These are phyloP conservation scores for Strigomonas galati DNA, from an alignment of 208 protist genomes.

Conservation along the genomic window DNA sequence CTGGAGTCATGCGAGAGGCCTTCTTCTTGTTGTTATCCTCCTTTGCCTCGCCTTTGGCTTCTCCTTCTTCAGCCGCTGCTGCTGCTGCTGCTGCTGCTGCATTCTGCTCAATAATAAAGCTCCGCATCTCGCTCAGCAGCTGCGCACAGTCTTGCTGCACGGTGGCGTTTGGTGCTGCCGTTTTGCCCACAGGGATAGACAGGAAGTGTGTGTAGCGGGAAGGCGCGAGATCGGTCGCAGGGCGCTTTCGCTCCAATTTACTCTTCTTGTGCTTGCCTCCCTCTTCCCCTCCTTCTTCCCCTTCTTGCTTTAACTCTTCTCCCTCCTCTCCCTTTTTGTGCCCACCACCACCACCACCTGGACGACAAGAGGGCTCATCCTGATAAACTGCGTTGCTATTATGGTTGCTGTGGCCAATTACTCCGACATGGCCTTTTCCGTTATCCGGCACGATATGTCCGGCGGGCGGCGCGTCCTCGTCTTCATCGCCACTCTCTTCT, in stretches of 20 bases:
- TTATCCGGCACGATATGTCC: not conserved
- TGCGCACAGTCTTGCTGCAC: conserved; percentile 13
- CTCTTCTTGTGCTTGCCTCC: not conserved
- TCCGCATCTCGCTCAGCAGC: conserved; percentile 26
- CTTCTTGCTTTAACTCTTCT: conserved; percentile 2
- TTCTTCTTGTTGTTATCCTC: not conserved
- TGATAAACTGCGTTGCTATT: not conserved
- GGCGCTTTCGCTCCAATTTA: conserved; percentile 13
- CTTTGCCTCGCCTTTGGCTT: not conserved
- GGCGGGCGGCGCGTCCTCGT: not conserved
- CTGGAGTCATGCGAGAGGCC: not conserved
- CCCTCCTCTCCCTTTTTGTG: not conserved
- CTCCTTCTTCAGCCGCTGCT: no score
- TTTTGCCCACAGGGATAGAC: conserved; percentile 62
- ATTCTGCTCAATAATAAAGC: conserved; percentile 10
- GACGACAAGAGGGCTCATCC: conserved; percentile 15
- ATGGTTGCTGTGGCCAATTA: not conserved
- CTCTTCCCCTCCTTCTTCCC: not conserved
- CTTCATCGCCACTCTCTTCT: not conserved
- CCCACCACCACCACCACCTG: not conserved
- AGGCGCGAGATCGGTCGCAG: conserved; percentile 13
- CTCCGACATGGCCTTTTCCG: not conserved
- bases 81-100: no score
- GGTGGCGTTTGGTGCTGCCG: conserved; percentile 35
- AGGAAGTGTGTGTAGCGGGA: conserved; percentile 79